Conservation (phyloP, 106 monocot species). For the Acorus gramineus region DNA sequence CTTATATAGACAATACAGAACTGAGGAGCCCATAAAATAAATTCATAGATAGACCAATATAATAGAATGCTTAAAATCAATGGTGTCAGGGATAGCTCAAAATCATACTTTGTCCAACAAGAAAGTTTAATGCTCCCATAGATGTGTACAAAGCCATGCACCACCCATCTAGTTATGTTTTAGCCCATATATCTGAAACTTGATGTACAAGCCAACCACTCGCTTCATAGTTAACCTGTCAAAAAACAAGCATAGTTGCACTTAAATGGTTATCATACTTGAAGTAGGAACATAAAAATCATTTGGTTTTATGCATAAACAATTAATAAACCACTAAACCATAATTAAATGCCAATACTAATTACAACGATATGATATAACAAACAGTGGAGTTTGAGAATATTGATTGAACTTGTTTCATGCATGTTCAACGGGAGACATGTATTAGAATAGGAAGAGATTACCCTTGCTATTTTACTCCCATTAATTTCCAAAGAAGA, state of each 20-base stretch:
- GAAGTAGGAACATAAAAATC: too few relatives aligned
- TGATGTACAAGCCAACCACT: conserved; percentile 93
- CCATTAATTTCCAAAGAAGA: conserved; percentile 82
- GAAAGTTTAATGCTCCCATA: conserved; percentile 90
- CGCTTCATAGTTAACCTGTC: conserved; percentile 79
- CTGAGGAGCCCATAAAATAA: too few relatives aligned
- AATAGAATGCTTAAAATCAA: too few relatives aligned
- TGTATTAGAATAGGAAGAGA: conserved; percentile 3
- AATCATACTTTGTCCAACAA: conserved; percentile 77
- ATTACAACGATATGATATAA: too few relatives aligned
- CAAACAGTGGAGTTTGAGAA: too few relatives aligned
- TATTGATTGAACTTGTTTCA: background rate
- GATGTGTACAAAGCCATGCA: conserved; percentile 92
- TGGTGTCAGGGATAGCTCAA: background rate
- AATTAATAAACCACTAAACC: too few relatives aligned
- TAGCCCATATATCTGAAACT: conserved; percentile 93
- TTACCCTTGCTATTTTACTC: conserved; percentile 90
- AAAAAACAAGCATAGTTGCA: background rate
- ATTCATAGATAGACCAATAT: too few relatives aligned
- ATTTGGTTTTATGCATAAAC: too few relatives aligned
- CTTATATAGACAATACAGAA: too few relatives aligned
- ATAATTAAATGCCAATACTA: too few relatives aligned
- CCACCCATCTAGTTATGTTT: conserved; percentile 99
- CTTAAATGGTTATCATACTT: too few relatives aligned
- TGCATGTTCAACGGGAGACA: background rate